Base-by-base conservation (phyloP, 2,329 filamentous ascomycete genomes). In the Taxawa tesnikishii region DNA sequence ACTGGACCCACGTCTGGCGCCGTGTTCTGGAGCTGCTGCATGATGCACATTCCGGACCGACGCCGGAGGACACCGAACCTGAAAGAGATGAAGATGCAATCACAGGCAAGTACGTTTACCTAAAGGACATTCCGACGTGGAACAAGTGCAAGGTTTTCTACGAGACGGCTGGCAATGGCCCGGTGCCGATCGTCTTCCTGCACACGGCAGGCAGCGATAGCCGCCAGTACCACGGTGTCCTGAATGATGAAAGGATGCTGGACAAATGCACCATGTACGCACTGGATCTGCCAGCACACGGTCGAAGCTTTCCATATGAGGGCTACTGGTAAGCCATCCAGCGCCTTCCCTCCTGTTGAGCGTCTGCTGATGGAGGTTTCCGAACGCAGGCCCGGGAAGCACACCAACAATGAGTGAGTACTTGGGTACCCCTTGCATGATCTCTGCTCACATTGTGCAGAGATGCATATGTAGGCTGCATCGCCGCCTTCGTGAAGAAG, bases 251-350 rank as follows among this genome's bases (percentile, higher is more conserved):
- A 16, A 48, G 51, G 9, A 65, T 65, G 60, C 51, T 57, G 13
- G 56, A 63, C 45, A 60, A 51, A 32, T 65, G 60, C 34, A 60
- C 54, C 13, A 68, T 68, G 63, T 60, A 58, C 27, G 60, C 60
- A 2, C 64, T 68, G 28, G 65, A 68, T 42, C 49, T 68, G 7
- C 65, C 64, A 1, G 62, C 59, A 3, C 65, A 68, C 38, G 64
- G 64, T 1, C 46, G 62, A 5, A 61, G 55, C 27, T 68, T 67
- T 35, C 64, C 65, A 0, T 55, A 56, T 9, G 47, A 55, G 31
- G 52, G 53, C 14, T 55, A 60, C 36, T 42, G 50, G n/a, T n/a
- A n/a, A n/a, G n/a, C n/a, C n/a, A n/a, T n/a, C n/a, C n/a, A n/a
- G n/a, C n/a, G n/a, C n/a, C n/a, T n/a, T n/a, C n/a, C n/a, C n/a